Base-by-base conservation (phyloP, 75 land plant species). In the Picea sitchensis region DNA sequence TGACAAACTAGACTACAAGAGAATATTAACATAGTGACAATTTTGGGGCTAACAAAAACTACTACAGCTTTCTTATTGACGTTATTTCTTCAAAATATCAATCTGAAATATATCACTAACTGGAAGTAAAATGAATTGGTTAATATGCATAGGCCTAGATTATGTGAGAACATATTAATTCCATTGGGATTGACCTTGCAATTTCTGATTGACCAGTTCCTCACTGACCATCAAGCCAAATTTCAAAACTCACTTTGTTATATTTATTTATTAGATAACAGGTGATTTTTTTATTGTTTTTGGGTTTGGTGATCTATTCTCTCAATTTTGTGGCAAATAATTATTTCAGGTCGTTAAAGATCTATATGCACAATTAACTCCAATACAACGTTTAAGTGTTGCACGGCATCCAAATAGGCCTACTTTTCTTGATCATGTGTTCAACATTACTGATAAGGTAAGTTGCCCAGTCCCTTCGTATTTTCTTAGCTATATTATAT, bases 331-430 rank as follows among this genome's bases (percentile, higher is more conserved):
- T 11, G 36, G 74, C n/a, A 20, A 30, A 13, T 44, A 12, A 77
- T 68, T 54, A 11, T 80, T 82, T 58, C 89, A 96, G 98, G 90
- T 90, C 59, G 74, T 91, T 14, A 81, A 83, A 82, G 96, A 92
- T 65, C 74, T 93, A 31, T 96, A 96, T 65, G 83, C 81, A 56
- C 86, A 87, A 68, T 78, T 96, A 69, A 89, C 96, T 36, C 94
- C 98, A 56, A 85, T 93, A 67, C 96, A 96, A 73, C 91, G 98
- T 47, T 76, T 96, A 41, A 83, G 83, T 77, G 88, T 96, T 80
- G 98, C 98, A 26, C 89, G 98, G 58, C 98, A 96, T 85, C 98
- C 98, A n/a, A 90, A 93, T 82, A 83, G 98, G 51, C 98, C 98
- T 38, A 96, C 98, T 17, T 93, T 90, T 79, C 87, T 93, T 76